These are phyloP conservation scores for Thozetella sp. DNA, from an alignment of 495 filamentous ascomycete genomes.

Conservation along the genomic window DNA sequence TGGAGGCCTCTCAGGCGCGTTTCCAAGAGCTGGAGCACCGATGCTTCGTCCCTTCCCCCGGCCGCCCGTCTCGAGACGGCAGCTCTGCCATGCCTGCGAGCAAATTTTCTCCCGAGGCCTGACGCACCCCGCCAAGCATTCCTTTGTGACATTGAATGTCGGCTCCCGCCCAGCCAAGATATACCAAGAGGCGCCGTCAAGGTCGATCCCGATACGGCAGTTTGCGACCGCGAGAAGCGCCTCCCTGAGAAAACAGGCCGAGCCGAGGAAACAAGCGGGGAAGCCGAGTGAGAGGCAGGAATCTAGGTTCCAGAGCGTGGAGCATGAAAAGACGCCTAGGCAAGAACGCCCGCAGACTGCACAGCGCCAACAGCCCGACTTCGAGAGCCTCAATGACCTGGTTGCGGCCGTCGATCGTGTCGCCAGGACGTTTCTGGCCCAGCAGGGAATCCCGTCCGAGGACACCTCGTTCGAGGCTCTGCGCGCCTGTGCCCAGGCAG, in stretches of 20 bases:
- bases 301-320: background rate
- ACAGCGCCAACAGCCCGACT: constrained; percentile 1
- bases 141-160: constrained; percentile 18
- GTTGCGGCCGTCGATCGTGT: constrained; percentile 26
- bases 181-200: constrained; percentile 10
- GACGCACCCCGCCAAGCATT: constrained; percentile 16
- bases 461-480: constrained; percentile 28
- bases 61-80: constrained; percentile 13
- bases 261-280: background rate
- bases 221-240: constrained; percentile 4
- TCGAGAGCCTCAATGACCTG: constrained; percentile 15
- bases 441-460: constrained; percentile 30
- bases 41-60: constrained; percentile 18
- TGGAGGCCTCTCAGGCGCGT: background rate
- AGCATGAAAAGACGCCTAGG: background rate
- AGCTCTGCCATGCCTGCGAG: constrained; percentile 25
- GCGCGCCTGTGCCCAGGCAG: constrained; percentile 21
- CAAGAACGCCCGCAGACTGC: background rate
- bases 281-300: background rate
- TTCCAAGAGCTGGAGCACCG: constrained; percentile 10
- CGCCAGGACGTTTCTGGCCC: constrained; percentile 24
- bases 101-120: constrained; percentile 16
- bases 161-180: constrained; percentile 13
- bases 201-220: constrained; percentile 9
- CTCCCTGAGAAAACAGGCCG: background rate